Evolutionary conservation across 331 rosid genomes (phyloP).

Genomic region (Quercus tomentella): DNA sequence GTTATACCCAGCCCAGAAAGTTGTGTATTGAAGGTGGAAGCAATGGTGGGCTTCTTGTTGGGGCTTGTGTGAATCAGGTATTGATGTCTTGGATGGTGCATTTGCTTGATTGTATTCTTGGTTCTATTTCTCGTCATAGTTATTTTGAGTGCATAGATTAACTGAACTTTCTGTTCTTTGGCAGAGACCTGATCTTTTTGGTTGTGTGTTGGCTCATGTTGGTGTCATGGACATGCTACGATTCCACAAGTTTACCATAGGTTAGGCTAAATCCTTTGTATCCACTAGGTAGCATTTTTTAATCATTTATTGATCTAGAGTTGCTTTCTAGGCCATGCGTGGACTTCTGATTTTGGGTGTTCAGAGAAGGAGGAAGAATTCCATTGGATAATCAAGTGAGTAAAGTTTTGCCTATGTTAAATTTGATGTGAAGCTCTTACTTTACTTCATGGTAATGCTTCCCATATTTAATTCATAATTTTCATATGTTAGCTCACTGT

Average conservation of each 20-base stretch:
- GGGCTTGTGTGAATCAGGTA: slow-evolving; percentile 95
- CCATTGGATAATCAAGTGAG: slow-evolving; percentile 80
- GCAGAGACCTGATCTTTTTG: slow-evolving; percentile 95
- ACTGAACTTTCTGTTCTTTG: neutral
- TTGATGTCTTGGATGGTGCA: neutral
- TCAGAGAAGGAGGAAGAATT: slow-evolving; percentile 87
- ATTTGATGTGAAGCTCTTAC: neutral
- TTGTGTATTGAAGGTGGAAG: slow-evolving; percentile 96
- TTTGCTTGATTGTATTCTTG: slow-evolving; percentile 14
- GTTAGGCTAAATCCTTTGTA: slow-evolving; percentile 35
- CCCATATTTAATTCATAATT: neutral
- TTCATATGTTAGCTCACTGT: slow-evolving; percentile 4
- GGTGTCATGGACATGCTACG: slow-evolving; percentile 98
- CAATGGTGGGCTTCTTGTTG: slow-evolving; percentile 95
- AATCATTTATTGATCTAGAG: slow-evolving; percentile 14
- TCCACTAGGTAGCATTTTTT: neutral
- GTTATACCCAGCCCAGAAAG: slow-evolving; percentile 74
- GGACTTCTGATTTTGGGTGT: slow-evolving; percentile 95
- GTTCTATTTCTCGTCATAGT: neutral
- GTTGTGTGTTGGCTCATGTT: slow-evolving; percentile 94
- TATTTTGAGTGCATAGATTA: slow-evolving; percentile 3
- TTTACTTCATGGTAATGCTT: neutral
- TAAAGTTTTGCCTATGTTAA: slow-evolving; percentile 6
- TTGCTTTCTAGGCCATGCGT: slow-evolving; percentile 70
- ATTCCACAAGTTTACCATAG: slow-evolving; percentile 94